These are phyloP conservation scores for Paecilomyces variotii DNA, from an alignment of 2,329 filamentous ascomycete genomes.

Conservation along the genomic window DNA sequence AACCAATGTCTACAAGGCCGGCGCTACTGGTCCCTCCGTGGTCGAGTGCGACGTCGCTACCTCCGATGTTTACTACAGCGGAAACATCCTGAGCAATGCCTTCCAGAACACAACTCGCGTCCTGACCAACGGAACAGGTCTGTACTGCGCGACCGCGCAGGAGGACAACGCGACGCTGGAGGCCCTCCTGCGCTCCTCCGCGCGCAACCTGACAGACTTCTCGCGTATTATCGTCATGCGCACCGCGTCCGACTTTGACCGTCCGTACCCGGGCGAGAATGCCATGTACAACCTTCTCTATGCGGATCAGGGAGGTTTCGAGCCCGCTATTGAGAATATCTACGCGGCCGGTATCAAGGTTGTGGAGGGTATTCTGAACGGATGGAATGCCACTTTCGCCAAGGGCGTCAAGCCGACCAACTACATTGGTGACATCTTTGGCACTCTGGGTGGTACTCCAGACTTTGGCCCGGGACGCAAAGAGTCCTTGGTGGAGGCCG, in stretches of 20 bases:
- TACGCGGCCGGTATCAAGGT: conserved; percentile 59
- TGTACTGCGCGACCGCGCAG: conserved; percentile 64
- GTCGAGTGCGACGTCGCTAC: conserved; percentile 61
- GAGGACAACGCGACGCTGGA: conserved; percentile 65
- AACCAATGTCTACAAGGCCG: conserved; percentile 31
- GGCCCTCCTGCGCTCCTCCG: conserved; percentile 53
- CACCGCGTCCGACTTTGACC: conserved; percentile 63
- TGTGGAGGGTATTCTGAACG: conserved; percentile 53
- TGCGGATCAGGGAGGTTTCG: conserved; percentile 55
- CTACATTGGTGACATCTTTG: conserved; percentile 66
- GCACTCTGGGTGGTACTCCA: conserved; percentile 56
- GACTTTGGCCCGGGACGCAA: conserved; percentile 48
- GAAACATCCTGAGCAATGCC: conserved; percentile 50
- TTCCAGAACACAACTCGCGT: conserved; percentile 58
- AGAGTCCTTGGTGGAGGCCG: conserved; percentile 12
- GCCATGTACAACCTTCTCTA: conserved; percentile 54
- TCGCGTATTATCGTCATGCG: conserved; percentile 60
- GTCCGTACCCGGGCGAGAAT: conserved; percentile 51
- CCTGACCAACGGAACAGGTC: conserved; percentile 59
- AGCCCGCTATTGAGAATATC: conserved; percentile 57
- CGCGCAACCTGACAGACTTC: conserved; percentile 56
- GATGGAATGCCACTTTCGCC: conserved; percentile 54
- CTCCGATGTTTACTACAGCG: conserved; percentile 65
- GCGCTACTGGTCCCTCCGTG: conserved; percentile 44
- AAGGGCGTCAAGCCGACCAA: conserved; percentile 52